Conservation (phyloP, 2,329 filamentous ascomycete species). For the Orbilia brochopaga region DNA sequence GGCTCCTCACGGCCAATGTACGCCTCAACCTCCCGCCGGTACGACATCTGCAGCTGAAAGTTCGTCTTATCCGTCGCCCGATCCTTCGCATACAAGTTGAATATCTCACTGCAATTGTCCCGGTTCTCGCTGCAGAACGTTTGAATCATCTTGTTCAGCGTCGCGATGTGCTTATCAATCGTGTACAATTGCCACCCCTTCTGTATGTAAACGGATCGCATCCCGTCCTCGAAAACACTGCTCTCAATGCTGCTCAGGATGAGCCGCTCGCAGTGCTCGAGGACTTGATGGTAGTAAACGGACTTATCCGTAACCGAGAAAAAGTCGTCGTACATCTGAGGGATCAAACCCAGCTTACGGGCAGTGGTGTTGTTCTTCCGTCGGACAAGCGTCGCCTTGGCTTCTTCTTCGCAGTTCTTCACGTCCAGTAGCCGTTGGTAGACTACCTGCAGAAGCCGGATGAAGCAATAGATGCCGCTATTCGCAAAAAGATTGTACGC, state of each 20-base stretch:
- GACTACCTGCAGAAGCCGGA: slow-evolving; percentile 89
- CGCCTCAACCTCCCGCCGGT: slow-evolving; percentile 53
- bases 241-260: slow-evolving; percentile 83
- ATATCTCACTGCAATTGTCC: slow-evolving; percentile 80
- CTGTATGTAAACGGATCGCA: slow-evolving; percentile 88
- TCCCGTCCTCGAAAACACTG: slow-evolving; percentile 81
- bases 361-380: slow-evolving; percentile 79
- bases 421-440: slow-evolving; percentile 83
- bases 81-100: slow-evolving; percentile 82
- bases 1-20: slow-evolving; percentile 71
- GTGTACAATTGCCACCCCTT: slow-evolving; percentile 94
- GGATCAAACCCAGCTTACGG: slow-evolving; percentile 79
- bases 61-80: slow-evolving; percentile 60
- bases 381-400: slow-evolving; percentile 74
- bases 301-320: slow-evolving; percentile 72
- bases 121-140: slow-evolving; percentile 86
- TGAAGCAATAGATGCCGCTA: slow-evolving; percentile 89
- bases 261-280: slow-evolving; percentile 84
- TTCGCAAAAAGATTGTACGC: slow-evolving; percentile 89
- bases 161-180: slow-evolving; percentile 83
- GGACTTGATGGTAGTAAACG: slow-evolving; percentile 82
- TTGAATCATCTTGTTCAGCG: slow-evolving; percentile 78
- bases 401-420: slow-evolving; percentile 77
- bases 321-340: slow-evolving; percentile 75
- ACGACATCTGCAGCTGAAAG: slow-evolving; percentile 54